phyloP scores from a whole-genome alignment of 164 flowering plant species.

The Brasenia schreberi region DNA sequence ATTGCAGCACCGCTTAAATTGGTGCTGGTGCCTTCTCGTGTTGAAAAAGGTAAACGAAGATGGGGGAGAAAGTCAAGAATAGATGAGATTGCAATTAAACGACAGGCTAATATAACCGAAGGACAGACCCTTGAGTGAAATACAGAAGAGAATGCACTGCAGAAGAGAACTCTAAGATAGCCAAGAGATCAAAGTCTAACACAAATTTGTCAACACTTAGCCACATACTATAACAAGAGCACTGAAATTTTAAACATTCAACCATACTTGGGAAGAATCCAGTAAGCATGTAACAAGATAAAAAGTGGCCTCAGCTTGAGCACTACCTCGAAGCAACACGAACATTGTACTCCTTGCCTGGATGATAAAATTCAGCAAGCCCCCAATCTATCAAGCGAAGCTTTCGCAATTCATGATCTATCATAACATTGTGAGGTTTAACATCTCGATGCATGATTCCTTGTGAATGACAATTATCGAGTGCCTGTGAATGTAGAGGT shows the following conservation, averaged over 20 bases:
- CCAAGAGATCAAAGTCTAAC: neutral
- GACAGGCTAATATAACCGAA: too few species aligned
- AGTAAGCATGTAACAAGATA: neutral
- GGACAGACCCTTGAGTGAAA: too few species aligned
- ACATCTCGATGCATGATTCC: constrained; percentile 85
- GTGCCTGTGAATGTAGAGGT: constrained; percentile 30
- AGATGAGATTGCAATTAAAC: too few species aligned
- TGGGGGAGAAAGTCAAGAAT: too few species aligned
- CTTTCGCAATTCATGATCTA: constrained; percentile 60
- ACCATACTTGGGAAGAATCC: neutral
- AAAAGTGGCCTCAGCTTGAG: neutral
- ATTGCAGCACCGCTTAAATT: too few species aligned
- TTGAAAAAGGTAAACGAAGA: too few species aligned
- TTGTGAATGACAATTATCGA: constrained; percentile 72
- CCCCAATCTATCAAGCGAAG: constrained; percentile 81
- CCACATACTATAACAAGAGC: too few species aligned
- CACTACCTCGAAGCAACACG: constrained; percentile 68
- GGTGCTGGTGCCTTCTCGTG: too few species aligned
- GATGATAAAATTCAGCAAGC: constrained; percentile 72
- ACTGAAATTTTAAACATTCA: neutral
- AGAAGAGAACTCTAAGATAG: too few species aligned
- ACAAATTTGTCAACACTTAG: too few species aligned
- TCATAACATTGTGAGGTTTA: constrained; percentile 81
- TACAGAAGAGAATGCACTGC: too few species aligned
- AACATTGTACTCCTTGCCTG: constrained; percentile 72